These are phyloP conservation scores for Exophiala phaeomuriformis DNA, from an alignment of 2,329 filamentous ascomycete genomes.

Conservation along the genomic window DNA sequence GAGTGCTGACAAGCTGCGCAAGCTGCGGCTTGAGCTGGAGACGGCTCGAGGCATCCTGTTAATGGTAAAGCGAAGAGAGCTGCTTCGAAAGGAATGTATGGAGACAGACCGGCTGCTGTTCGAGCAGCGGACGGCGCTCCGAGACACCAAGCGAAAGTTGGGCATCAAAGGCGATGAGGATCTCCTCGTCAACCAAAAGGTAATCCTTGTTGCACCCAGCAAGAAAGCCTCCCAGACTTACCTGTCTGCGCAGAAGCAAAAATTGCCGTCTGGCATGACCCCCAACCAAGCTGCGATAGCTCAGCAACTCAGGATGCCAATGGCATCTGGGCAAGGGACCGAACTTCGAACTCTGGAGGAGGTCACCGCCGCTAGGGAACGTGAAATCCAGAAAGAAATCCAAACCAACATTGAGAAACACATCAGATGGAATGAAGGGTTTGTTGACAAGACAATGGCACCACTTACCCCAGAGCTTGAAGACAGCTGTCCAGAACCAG, in stretches of 20 bases:
- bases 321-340: constrained; percentile 61
- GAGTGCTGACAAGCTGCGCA: constrained; percentile 88
- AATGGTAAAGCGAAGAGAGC: constrained; percentile 70
- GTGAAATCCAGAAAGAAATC: constrained; percentile 71
- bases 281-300: constrained; percentile 55
- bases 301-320: constrained; percentile 60
- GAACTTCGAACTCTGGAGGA: constrained; percentile 73
- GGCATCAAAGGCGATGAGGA: constrained; percentile 90
- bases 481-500: constrained; percentile 39
- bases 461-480: constrained; percentile 74
- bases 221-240: constrained; percentile 33
- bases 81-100: constrained; percentile 69
- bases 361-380: constrained; percentile 71
- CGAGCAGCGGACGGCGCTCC: constrained; percentile 71
- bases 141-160: constrained; percentile 79
- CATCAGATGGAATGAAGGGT: constrained; percentile 82
- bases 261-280: constrained; percentile 53
- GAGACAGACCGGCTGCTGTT: constrained; percentile 70
- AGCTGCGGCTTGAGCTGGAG: constrained; percentile 82
- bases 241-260: constrained; percentile 55
- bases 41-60: constrained; percentile 74
- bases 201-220: constrained; percentile 20
- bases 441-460: constrained; percentile 77
- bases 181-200: constrained; percentile 89
- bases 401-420: constrained; percentile 83